These are phyloP conservation scores for sorghum (Sorghum bicolor) DNA, from an alignment of 176 grass and related monocot species.

Conservation along the genomic window Sorghum_bicolor_NCBIv3 NC_012872.2:5006001-5006500, in stretches of 20 bases:
- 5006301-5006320: not conserved
- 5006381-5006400: not conserved
- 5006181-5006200: not conserved
- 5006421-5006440: not conserved
- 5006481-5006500: not conserved
- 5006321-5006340: not conserved
- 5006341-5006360: constrained; percentile 3
- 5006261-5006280: not conserved
- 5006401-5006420: not conserved
- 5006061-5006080: not conserved
- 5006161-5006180: not conserved
- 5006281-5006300: not conserved
- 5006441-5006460: not conserved
- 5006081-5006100: not conserved
- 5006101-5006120: not conserved
- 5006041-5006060: not conserved
- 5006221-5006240: not conserved
- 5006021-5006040: not conserved
- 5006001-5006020: not conserved
- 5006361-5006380: not conserved
- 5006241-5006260: not conserved
- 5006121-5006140: not conserved
- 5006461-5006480: no score
- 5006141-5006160: no score
- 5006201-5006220: not conserved